Conservation (phyloP, 768 basidiomycete genomes). For the Tephrocybe sp. region DNA sequence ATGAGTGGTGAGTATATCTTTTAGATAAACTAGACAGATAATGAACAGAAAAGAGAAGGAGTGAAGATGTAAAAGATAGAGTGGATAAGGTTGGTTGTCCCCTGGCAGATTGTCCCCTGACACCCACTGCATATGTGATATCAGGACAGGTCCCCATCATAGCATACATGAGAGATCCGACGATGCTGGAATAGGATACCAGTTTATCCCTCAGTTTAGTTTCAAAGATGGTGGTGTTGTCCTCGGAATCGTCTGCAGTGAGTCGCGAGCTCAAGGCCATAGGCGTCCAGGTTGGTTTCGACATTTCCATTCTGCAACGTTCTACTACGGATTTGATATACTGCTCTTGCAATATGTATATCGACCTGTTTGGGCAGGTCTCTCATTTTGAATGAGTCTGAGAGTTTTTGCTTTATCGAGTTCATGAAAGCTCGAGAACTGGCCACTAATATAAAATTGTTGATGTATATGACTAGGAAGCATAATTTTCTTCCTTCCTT, state of each 20-base stretch:
- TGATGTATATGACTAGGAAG: neutral
- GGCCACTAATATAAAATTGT: neutral
- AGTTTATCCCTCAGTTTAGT: neutral
- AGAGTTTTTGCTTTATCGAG: neutral
- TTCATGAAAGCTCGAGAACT: neutral
- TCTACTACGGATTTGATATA: neutral
- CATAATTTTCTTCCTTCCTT: neutral
- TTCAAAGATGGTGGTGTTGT: neutral
- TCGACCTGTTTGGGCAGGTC: neutral
- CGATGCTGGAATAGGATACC: neutral
- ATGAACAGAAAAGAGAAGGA: too few relatives aligned
- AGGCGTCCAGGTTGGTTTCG: neutral
- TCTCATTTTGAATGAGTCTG: neutral
- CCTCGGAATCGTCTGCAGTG: neutral
- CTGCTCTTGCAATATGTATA: neutral
- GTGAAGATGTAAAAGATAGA: too few relatives aligned
- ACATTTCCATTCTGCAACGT: neutral
- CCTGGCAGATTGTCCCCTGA: too few relatives aligned
- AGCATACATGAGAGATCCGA: neutral
- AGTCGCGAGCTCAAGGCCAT: neutral
- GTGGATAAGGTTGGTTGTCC: too few relatives aligned
- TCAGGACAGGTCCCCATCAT: neutral
- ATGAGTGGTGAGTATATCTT: too few relatives aligned
- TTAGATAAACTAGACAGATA: too few relatives aligned
- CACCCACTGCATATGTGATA: neutral